phyloP scores from a whole-genome alignment of 306 rosid species.

The Sphenostylis stenocarpa region DNA sequence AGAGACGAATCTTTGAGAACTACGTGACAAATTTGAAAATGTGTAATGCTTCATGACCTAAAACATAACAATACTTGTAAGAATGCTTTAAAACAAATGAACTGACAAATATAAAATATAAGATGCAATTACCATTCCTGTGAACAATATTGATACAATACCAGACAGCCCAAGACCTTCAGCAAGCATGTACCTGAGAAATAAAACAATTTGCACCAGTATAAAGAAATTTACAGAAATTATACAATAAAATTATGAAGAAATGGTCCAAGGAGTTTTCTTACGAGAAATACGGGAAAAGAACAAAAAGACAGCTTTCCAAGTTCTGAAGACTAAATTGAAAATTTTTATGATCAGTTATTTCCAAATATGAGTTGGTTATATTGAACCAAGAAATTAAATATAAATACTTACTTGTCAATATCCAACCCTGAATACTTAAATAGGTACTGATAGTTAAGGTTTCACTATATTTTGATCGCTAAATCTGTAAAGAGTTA shows the following conservation, averaged over 20 bases:
- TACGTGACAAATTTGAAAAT: conserved; percentile 71
- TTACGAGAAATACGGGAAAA: conserved; percentile 83
- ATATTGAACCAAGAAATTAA: conserved; percentile 3
- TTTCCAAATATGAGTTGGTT: background rate
- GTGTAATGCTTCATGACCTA: conserved; percentile 90
- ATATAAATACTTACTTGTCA: conserved; percentile 62
- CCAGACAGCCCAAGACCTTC: conserved; percentile 86
- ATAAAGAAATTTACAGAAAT: background rate
- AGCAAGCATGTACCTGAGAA: conserved; percentile 74
- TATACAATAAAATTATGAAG: background rate
- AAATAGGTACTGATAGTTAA: conserved; percentile 71
- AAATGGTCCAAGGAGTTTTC: conserved; percentile 36
- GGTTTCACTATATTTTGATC: conserved; percentile 41
- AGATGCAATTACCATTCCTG: conserved; percentile 68
- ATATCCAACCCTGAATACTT: conserved; percentile 81
- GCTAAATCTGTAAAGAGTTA: conserved; percentile 4
- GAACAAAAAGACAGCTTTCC: conserved; percentile 85
- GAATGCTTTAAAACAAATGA: background rate
- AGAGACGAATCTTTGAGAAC: conserved; percentile 71
- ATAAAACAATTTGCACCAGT: conserved; percentile 14
- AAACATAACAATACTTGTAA: conserved; percentile 21
- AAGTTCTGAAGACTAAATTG: conserved; percentile 66
- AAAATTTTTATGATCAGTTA: conserved; percentile 21
- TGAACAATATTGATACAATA: conserved; percentile 81
- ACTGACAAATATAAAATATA: background rate